Conservation (phyloP, 116 monocot species). For the Zostera marina region DNA sequence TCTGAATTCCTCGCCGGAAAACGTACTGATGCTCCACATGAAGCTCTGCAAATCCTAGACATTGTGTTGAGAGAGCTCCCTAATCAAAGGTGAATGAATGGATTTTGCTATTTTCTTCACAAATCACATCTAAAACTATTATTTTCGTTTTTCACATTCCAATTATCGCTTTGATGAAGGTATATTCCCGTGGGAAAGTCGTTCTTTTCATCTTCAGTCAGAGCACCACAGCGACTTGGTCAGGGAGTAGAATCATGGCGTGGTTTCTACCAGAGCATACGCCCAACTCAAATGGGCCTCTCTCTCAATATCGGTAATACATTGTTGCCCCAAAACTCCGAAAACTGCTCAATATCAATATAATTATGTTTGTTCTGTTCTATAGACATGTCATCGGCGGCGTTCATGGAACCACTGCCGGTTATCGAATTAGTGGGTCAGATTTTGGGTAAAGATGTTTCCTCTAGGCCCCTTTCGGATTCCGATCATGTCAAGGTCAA, state of each 20-base stretch:
- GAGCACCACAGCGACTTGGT: slow-evolving; percentile 21
- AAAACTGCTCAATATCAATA: background rate
- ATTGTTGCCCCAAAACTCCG: background rate
- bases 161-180: slow-evolving; percentile 24
- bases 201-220: slow-evolving; percentile 43
- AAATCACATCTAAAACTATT: no score
- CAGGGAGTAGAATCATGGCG: slow-evolving; percentile 56
- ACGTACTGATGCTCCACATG: slow-evolving; percentile 34
- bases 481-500: slow-evolving; percentile 50
- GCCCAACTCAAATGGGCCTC: slow-evolving; percentile 68
- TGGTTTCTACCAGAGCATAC: slow-evolving; percentile 64
- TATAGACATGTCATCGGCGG: slow-evolving; percentile 52
- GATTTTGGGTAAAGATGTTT: slow-evolving; percentile 27
- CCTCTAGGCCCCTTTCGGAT: slow-evolving; percentile 30
- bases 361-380: slow-evolving; percentile 6
- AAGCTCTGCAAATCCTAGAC: slow-evolving; percentile 45
- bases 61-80: slow-evolving; percentile 40
- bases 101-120: no score
- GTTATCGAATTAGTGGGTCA: slow-evolving; percentile 52
- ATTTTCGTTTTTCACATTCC: no score
- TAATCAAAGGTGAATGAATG: slow-evolving; percentile 11
- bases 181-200: slow-evolving; percentile 43
- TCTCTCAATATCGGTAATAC: slow-evolving; percentile 55
- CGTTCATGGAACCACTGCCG: slow-evolving; percentile 55
- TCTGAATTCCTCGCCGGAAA: slow-evolving; percentile 29